Evolutionary conservation across 169 alveolate genomes (phyloP), one percentile per base, ranked within the genome.

Genomic region (Amoebophrya sp.): DNA sequence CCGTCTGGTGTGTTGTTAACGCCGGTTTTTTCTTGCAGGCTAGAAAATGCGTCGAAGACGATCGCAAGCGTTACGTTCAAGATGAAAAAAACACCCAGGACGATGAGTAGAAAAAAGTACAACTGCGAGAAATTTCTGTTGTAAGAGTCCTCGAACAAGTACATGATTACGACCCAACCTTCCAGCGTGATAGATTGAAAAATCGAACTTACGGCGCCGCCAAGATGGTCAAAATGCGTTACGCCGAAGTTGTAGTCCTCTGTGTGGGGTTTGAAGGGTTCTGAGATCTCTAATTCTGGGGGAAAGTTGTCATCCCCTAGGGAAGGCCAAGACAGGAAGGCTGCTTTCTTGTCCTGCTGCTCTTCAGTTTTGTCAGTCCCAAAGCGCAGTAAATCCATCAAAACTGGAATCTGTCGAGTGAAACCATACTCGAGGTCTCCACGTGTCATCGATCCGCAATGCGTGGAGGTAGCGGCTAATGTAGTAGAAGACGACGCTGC

Each of bases 81-180:
- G 53, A 90, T 53, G 92, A 90, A 90, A 41, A 90, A 90, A 26
- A 65, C 53, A 41, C 92, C 92, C 33, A 65, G 41, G 36, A 90
- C 65, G 38, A 90, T 90, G 34, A 90, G 78, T 2, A 41, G 3
- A 34, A 90, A 24, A 41, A 90, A 90, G 78, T 90, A 90, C 0
- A 65, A 26, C 33, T 18, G 2, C 83, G 83, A 65, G 83, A 65
- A 65, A 26, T 26, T 65, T 18, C n/a, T 65, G 83, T 65, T 36
- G 83, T 65, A 65, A 10, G 33, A 6, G 83, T 65, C 83, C 26
- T 40, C 92, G 78, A 26, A 65, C 89, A 55, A 91, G 36, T 93
- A 95, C 97, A 95, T 95, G 26, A 92, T 90, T 0, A 65, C 54
- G 41, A 95, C 92, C 96, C 97, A 95, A 0, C 96, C 97, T 89